phyloP scores from a whole-genome alignment of 1,284 basidiomycete genomes.

The Cryptococcus deneoformans region DNA sequence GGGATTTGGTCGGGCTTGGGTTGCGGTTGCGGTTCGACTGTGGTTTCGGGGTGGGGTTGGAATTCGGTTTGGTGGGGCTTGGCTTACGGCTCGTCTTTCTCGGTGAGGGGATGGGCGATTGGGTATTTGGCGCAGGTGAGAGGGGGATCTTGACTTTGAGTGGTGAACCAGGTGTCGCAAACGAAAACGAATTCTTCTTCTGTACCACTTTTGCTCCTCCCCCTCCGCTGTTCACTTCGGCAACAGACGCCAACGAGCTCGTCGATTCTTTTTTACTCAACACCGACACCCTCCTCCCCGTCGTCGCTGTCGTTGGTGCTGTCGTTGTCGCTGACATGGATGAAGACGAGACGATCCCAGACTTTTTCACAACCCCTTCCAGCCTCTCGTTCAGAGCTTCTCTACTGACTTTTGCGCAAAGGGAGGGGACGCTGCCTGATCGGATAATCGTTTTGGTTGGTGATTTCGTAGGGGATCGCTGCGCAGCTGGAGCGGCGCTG shows the following conservation, averaged over 20 bases:
- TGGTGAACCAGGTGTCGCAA: conserved; percentile 28
- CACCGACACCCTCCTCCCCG: not conserved
- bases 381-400: not conserved
- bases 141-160: conserved; percentile 15
- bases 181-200: conserved; percentile 31
- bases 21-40: not conserved
- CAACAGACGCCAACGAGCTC: not conserved
- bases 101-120: not conserved
- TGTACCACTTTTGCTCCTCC: conserved; percentile 8
- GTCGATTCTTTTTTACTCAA: not conserved
- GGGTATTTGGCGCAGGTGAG: not conserved
- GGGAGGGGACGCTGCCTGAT: not conserved
- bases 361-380: not conserved
- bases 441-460: not conserved
- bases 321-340: no score
- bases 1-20: not conserved
- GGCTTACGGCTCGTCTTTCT: not conserved
- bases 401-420: not conserved
- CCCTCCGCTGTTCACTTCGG: not conserved
- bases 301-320: not conserved
- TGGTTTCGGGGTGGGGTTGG: not conserved
- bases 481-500: not conserved
- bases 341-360: not conserved
- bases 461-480: not conserved
- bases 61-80: not conserved